Conservation (phyloP, 1,284 basidiomycete genomes). For the Cystobasidium sp. region DNA sequence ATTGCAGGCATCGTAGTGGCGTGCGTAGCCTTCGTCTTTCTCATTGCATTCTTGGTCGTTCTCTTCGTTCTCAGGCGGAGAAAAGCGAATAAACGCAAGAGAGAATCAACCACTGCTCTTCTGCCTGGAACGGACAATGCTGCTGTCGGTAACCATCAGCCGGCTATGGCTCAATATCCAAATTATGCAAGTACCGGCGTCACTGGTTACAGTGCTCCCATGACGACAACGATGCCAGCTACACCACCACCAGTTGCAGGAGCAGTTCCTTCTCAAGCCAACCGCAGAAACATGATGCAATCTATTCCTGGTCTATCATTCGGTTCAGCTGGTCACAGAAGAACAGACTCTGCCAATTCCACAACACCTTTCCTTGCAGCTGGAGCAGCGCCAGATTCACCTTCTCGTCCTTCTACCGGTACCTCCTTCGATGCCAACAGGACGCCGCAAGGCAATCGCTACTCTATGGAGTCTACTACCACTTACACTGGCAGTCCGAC, state of each 20-base stretch:
- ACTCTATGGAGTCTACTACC: slow-evolving; percentile 11
- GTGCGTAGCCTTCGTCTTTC: slow-evolving; percentile 31
- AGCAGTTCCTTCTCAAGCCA: neutral
- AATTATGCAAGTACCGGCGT: slow-evolving; percentile 31
- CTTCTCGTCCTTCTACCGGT: slow-evolving; percentile 12
- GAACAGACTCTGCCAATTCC: slow-evolving; percentile 28
- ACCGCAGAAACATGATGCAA: slow-evolving; percentile 7
- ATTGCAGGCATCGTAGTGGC: slow-evolving; percentile 43
- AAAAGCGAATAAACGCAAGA: slow-evolving; percentile 2
- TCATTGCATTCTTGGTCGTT: slow-evolving; percentile 33
- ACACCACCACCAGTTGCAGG: slow-evolving; percentile 1
- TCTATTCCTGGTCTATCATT: slow-evolving; percentile 18
- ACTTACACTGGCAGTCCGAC: slow-evolving; percentile 7
- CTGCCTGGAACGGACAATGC: slow-evolving; percentile 5
- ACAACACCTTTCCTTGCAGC: slow-evolving; percentile 37
- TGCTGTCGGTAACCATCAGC: neutral
- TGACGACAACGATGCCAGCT: neutral
- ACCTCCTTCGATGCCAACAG: neutral
- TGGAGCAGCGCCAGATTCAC: neutral
- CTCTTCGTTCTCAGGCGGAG: slow-evolving; percentile 14
- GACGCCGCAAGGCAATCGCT: neutral
- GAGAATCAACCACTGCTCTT: slow-evolving; percentile 18
- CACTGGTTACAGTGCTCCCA: neutral
- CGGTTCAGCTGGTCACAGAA: slow-evolving; percentile 13
- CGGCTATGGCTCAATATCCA: slow-evolving; percentile 27